A percentile compares a stretch with the other conserved stretches of the same genome.
Evolutionary conservation across 1,284 basidiomycete genomes (phyloP).

Genomic region (Cerrena zonata): DNA sequence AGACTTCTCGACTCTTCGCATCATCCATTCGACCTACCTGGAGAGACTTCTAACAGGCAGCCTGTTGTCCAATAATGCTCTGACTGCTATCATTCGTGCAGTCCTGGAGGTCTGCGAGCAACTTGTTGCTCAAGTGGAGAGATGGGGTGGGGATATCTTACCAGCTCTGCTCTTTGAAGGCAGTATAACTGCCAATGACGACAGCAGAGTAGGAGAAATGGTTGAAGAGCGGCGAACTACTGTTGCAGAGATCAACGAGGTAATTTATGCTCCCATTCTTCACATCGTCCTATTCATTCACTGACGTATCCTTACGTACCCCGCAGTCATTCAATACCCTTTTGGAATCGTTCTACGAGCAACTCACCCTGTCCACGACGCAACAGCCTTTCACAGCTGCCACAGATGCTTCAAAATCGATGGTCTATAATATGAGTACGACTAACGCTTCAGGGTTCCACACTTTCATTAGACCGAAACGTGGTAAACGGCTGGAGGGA

Average conservation of each 20-base stretch:
- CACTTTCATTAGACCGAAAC: slow-evolving; percentile 42
- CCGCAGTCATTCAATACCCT: slow-evolving; percentile 54
- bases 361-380: slow-evolving; percentile 67
- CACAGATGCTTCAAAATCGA: slow-evolving; percentile 63
- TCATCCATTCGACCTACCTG: slow-evolving; percentile 76
- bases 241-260: slow-evolving; percentile 73
- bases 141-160: slow-evolving; percentile 89
- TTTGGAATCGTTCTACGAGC: slow-evolving; percentile 71
- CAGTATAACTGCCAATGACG: slow-evolving; percentile 49
- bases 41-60: slow-evolving; percentile 77
- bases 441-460: slow-evolving; percentile 52
- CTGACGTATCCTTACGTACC: slow-evolving; percentile 1
- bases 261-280: slow-evolving; percentile 27
- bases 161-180: slow-evolving; percentile 79
- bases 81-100: slow-evolving; percentile 60
- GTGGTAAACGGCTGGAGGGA: slow-evolving; percentile 43
- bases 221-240: slow-evolving; percentile 63
- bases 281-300: slow-evolving; percentile 9
- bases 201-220: slow-evolving; percentile 59
- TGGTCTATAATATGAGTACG: slow-evolving; percentile 54
- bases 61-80: slow-evolving; percentile 61
- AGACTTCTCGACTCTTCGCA: slow-evolving; percentile 81
- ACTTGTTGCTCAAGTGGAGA: slow-evolving; percentile 78
- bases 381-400: slow-evolving; percentile 57
- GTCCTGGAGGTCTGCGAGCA: slow-evolving; percentile 79